Base-by-base conservation (phyloP, 371 early-diverging fungal species). In the Cokeromyces recurvatus region DNA sequence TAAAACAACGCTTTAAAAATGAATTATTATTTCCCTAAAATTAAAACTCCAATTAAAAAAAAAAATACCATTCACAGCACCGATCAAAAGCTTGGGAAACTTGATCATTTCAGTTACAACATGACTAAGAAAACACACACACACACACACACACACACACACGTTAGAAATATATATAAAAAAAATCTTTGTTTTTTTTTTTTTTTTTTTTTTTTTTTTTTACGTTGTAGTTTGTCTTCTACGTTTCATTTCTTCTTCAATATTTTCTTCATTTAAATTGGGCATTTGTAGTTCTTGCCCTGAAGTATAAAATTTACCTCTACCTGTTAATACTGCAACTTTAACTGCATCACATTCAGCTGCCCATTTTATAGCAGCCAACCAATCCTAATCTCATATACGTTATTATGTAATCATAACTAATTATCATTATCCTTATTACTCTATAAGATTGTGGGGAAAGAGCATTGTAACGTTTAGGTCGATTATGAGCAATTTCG, bases 41-140 rank as follows among this genome's bases (percentile, higher is more conserved):
- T 43, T 24, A 7, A 40, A 24, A n/a, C 34, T 27, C 34, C 12
- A 6, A 15, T 25, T 12, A n/a, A 12, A 40, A 25, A 6, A 23
- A 6, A 22, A 20, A 25, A 27, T 73, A 81, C 83, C 89, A 52
- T 88, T 86, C 45, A 85, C 78, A 21, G 84, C 87, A 15, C 75
- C 85, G 43, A 88, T 79, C 24, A 88, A 64, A 14, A 86, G 58
- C 52, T 86, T 84, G 5, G 86, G 89, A 44, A 83, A 87, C 20
- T 66, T 64, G 21, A 88, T 82, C 67, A 88, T 49, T 24, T 68
- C 63, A 25, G 48, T 39, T 16, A 82, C 65, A 40, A 87, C 61
- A 6, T 74, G 55, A 37, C 82, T 78, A n/a, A n/a, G n/a, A n/a
- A n/a, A n/a, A n/a, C n/a, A n/a, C n/a, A n/a, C n/a, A n/a, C n/a